Percentiles rank a stretch among this genome's conserved stretches.
These are phyloP conservation scores for Amanita muscaria DNA, from an alignment of 768 basidiomycete species.

Conservation along the genomic window DNA sequence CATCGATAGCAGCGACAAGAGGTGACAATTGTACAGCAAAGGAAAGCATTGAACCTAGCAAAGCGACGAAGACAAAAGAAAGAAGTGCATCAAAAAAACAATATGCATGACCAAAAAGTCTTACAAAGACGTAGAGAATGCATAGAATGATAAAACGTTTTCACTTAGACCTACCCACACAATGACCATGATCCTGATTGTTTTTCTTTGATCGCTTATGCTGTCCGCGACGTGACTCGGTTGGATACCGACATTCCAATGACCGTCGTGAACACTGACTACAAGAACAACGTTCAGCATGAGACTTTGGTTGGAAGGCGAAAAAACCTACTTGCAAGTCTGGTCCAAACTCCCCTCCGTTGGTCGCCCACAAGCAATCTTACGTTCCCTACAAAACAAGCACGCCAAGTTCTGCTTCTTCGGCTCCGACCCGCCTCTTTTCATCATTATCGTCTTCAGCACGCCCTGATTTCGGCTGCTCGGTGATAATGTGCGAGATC, in stretches of 20 bases:
- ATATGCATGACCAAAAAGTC: neutral
- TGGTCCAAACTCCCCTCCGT: conserved; percentile 30
- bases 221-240: conserved; percentile 23
- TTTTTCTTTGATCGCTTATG: conserved; percentile 9
- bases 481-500: conserved; percentile 4
- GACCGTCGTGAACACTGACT: conserved; percentile 45
- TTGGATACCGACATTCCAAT: conserved; percentile 42
- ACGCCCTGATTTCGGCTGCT: conserved; percentile 3
- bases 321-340: conserved; percentile 39
- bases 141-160: too few species aligned
- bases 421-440: conserved; percentile 11
- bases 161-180: conserved; percentile 1
- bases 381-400: conserved; percentile 33
- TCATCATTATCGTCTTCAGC: conserved; percentile 10
- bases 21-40: too few species aligned
- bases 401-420: conserved; percentile 27
- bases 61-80: neutral
- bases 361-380: conserved; percentile 32
- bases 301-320: neutral
- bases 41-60: neutral
- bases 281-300: conserved; percentile 2
- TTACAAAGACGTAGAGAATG: neutral
- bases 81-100: neutral
- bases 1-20: too few species aligned
- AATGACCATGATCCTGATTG: neutral